Base-by-base conservation (phyloP, 208 protist genomes). In the Sergeia podlipaevii region DNA sequence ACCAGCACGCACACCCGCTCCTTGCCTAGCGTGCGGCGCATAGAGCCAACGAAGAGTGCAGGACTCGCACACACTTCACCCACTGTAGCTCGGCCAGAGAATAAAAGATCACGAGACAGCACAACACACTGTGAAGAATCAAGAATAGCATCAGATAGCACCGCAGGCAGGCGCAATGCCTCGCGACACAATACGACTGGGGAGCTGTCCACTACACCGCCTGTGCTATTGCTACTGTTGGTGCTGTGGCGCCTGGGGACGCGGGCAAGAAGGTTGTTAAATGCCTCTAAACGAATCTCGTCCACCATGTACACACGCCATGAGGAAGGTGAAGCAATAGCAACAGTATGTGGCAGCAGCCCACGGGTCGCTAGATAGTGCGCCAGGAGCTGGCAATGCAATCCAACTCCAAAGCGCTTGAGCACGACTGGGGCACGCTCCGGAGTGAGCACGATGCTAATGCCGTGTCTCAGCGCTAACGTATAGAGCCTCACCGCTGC, bases 401-500 rank as follows among this genome's bases (percentile, higher is more conserved):
- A n/a, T n/a, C n/a, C n/a, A n/a, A n/a, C n/a, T n/a, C 75, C 71
- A 45, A 80, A 82, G 1, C 33, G 30, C 44, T 74, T 71, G 15
- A 85, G 54, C 2, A 79, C 48, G 3, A 57, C 41, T 3, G 82
- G 82, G 18, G 60, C 60, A 39, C 67, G 57, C 53, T 83, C 80
- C 11, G 82, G 71, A 1, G 82, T 85, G 20, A 84, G 7, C 21
- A 90, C 60, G 0, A 76, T 63, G 13, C 50, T 43, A 33, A 79
- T 60, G 8, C 37, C 59, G 39, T 77, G 44, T 7, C 65, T 32
- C 49, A 76, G 60, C 17, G 74, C 73, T 45, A 68, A 82, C 13
- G 74, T 17, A 37, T 73, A 82, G 11, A 89, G 58, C 6, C 73
- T 58, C 23, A 65, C 38, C 23, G 76, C 65, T 5, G 70, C 80